Percentiles rank a stretch among this genome's conserved stretches.
phyloP scores from a whole-genome alignment of 192 early-diverging fungal species.

The Coemansia sp. region DNA sequence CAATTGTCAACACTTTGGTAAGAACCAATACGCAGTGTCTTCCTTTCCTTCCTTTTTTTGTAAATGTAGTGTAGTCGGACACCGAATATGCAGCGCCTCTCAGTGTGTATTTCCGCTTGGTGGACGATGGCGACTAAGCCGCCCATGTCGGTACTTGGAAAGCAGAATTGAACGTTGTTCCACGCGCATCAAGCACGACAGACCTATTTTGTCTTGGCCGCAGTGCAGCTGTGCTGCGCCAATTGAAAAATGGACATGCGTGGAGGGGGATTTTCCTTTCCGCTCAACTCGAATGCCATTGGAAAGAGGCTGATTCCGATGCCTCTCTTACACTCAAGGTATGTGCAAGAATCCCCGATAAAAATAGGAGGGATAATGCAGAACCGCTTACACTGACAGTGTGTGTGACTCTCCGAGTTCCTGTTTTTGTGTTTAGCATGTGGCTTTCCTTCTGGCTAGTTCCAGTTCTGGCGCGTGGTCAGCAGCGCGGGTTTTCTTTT shows the following conservation, averaged over 20 bases:
- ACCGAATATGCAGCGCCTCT: not conserved
- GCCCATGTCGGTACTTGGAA: not conserved
- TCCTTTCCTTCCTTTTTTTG: not conserved
- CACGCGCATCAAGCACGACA: not conserved
- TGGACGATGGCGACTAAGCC: not conserved
- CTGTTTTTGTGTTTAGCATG: not conserved
- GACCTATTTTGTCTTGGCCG: not conserved
- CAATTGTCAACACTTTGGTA: not conserved
- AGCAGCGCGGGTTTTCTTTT: not conserved
- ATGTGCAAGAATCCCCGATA: not conserved
- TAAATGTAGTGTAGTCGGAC: not conserved
- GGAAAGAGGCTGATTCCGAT: not conserved
- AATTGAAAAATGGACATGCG: not conserved
- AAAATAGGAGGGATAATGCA: not conserved
- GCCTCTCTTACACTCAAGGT: not conserved
- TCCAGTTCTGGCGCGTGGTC: slow-evolving; percentile 3
- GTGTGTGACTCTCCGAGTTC: not conserved
- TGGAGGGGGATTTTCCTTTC: not conserved
- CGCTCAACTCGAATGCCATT: not conserved
- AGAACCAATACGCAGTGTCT: not conserved
- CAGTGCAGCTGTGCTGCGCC: not conserved
- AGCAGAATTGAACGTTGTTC: not conserved
- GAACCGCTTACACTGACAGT: not conserved
- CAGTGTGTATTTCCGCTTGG: not conserved
- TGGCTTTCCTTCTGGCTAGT: not conserved